phyloP scores from a whole-genome alignment of 139 green algal species.

The Coelastrella sp. region DNA sequence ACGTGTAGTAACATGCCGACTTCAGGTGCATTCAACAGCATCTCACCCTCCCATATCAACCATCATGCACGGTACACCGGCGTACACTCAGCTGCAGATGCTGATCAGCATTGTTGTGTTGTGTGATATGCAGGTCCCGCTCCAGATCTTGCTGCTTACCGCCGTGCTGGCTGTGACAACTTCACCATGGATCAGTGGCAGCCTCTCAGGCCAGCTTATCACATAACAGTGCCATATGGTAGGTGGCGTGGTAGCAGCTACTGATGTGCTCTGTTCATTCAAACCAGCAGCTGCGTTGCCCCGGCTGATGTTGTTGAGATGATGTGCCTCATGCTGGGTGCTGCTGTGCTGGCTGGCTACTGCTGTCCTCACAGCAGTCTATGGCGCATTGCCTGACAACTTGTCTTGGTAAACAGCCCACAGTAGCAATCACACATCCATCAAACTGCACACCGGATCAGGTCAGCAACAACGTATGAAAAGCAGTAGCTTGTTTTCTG shows the following conservation, averaged over 20 bases:
- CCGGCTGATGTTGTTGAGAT: background rate
- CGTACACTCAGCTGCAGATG: background rate
- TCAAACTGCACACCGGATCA: background rate
- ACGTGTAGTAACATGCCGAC: too few species aligned
- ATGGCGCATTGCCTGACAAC: background rate
- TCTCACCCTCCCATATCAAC: too few species aligned
- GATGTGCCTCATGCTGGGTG: background rate
- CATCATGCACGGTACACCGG: too few species aligned
- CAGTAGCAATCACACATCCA: background rate
- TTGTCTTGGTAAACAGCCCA: background rate
- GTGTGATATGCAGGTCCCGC: background rate
- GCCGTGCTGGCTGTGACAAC: conserved; percentile 42
- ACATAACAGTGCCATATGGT: conserved; percentile 43
- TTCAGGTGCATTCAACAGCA: too few species aligned
- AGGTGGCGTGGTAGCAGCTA: background rate
- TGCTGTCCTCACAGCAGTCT: background rate
- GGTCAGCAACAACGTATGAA: background rate
- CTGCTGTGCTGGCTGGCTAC: background rate
- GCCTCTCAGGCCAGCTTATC: conserved; percentile 34
- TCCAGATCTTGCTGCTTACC: background rate
- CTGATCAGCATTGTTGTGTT: background rate
- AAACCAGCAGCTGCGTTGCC: background rate
- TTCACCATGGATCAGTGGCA: conserved; percentile 41
- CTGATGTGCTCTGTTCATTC: background rate
- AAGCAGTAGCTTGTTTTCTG: background rate